These are phyloP conservation scores for Populus simonii DNA, from an alignment of 345 rosid species.

Conservation along the genomic window DNA sequence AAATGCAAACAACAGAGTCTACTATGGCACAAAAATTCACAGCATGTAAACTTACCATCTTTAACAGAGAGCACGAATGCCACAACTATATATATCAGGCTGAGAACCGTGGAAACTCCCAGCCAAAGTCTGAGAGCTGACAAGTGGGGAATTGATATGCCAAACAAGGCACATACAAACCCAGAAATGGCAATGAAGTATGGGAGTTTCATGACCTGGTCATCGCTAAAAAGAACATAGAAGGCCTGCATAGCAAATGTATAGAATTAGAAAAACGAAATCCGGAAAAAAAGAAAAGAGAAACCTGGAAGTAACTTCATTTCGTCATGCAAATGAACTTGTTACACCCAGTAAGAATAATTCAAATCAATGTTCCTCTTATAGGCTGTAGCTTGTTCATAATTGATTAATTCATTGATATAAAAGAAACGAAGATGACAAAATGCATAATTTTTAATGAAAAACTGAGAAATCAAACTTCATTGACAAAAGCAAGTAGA, in stretches of 20 bases:
- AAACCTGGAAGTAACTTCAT: neutral
- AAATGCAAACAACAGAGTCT: neutral
- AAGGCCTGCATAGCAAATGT: slow-evolving; percentile 42
- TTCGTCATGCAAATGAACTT: neutral
- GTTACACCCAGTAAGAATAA: neutral
- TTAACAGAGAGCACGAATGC: slow-evolving; percentile 54
- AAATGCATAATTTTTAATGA: neutral
- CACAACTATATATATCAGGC: slow-evolving; percentile 53
- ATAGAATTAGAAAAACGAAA: neutral
- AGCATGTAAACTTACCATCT: slow-evolving; percentile 51
- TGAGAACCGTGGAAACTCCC: slow-evolving; percentile 74
- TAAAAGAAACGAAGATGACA: neutral
- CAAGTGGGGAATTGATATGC: slow-evolving; percentile 76
- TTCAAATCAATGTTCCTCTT: neutral
- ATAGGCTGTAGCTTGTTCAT: neutral
- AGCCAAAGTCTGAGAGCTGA: slow-evolving; percentile 84
- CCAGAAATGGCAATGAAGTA: slow-evolving; percentile 53
- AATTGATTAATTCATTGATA: neutral
- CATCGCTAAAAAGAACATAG: slow-evolving; percentile 49
- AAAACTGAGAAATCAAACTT: neutral
- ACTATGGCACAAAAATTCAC: neutral
- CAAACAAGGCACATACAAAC: slow-evolving; percentile 58
- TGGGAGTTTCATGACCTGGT: slow-evolving; percentile 51
- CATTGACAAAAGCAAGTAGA: neutral
- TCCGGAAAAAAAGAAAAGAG: neutral